phyloP scores from a whole-genome alignment of 1,284 basidiomycete species.

The Sporisorium exsertum region DNA sequence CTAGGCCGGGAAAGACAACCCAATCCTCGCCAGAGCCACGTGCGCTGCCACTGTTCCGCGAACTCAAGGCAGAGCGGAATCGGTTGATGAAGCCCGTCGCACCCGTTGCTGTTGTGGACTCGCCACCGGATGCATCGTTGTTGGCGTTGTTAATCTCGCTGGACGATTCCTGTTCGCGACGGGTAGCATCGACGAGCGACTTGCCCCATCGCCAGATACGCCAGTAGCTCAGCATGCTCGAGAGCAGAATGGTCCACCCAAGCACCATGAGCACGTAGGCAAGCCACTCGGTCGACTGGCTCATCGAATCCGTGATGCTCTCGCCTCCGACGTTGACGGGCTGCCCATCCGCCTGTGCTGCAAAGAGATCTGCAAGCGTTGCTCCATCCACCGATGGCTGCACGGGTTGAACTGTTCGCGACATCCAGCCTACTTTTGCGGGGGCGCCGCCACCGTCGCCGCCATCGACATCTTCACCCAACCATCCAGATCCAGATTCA shows the following conservation, averaged over 20 bases:
- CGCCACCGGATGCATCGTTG: slow-evolving; percentile 3
- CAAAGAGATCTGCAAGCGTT: slow-evolving; percentile 61
- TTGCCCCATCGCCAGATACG: slow-evolving; percentile 61
- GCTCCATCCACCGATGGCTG: slow-evolving; percentile 28
- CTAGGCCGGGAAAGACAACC: slow-evolving; percentile 59
- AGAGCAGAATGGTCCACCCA: slow-evolving; percentile 82
- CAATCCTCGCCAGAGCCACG: slow-evolving; percentile 55
- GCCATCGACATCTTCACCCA: slow-evolving; percentile 37
- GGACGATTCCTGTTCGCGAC: slow-evolving; percentile 45
- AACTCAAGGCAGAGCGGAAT: slow-evolving; percentile 30
- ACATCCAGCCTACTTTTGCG: slow-evolving; percentile 18
- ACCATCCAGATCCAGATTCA: slow-evolving; percentile 63
- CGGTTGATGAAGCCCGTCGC: slow-evolving; percentile 46
- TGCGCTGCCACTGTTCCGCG: slow-evolving; percentile 7
- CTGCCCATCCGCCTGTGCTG: slow-evolving; percentile 67
- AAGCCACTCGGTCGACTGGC: slow-evolving; percentile 79
- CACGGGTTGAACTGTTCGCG: slow-evolving; percentile 18
- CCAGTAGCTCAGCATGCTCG: slow-evolving; percentile 82
- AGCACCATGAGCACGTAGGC: slow-evolving; percentile 90
- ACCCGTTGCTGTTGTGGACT: background rate
- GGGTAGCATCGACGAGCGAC: slow-evolving; percentile 56
- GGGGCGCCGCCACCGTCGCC: slow-evolving; percentile 10
- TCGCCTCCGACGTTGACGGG: slow-evolving; percentile 70
- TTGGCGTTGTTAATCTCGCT: background rate
- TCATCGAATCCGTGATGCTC: slow-evolving; percentile 68